A percentile compares a stretch with the other conserved stretches of the same genome.
Evolutionary conservation across 805 yeast genomes (phyloP).

Genomic region (Teunomyces pallodes): DNA sequence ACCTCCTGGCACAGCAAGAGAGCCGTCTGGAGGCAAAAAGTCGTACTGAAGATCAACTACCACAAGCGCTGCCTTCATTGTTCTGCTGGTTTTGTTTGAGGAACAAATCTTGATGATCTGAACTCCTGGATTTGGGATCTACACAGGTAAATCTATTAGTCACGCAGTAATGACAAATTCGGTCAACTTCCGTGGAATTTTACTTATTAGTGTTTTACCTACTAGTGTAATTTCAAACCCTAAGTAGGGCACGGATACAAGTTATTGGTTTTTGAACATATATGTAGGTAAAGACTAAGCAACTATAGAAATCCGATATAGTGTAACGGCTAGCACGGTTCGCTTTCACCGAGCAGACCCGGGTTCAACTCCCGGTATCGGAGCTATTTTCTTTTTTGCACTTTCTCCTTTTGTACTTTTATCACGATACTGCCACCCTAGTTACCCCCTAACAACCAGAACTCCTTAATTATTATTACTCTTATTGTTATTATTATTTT

Average conservation of each 20-base stretch:
- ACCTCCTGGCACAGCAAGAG: slow-evolving; percentile 72
- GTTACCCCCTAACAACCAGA: not conserved
- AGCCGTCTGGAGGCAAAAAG: slow-evolving; percentile 75
- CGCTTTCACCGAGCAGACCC: slow-evolving; percentile 82
- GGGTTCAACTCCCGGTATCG: slow-evolving; percentile 88
- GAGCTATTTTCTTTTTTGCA: slow-evolving; percentile 31
- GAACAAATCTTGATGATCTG: not conserved
- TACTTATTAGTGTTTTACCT: not conserved
- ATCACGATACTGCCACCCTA: no score
- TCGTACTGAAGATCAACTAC: slow-evolving; percentile 85
- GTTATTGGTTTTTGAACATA: not conserved
- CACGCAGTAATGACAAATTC: not conserved
- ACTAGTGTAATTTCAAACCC: no score
- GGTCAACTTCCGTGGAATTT: not conserved
- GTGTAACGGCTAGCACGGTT: slow-evolving; percentile 81
- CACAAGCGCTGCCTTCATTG: slow-evolving; percentile 49
- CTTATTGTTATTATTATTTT: not conserved
- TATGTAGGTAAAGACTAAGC: not conserved
- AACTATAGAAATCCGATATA: slow-evolving; percentile 50
- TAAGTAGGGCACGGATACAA: no score
- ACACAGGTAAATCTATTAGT: no score
- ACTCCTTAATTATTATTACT: not conserved
- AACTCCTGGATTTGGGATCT: not conserved
- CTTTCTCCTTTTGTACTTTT: not conserved
- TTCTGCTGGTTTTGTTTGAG: not conserved